phyloP scores from a whole-genome alignment of 495 filamentous ascomycete genomes.

The Ramalina intermedia region DNA sequence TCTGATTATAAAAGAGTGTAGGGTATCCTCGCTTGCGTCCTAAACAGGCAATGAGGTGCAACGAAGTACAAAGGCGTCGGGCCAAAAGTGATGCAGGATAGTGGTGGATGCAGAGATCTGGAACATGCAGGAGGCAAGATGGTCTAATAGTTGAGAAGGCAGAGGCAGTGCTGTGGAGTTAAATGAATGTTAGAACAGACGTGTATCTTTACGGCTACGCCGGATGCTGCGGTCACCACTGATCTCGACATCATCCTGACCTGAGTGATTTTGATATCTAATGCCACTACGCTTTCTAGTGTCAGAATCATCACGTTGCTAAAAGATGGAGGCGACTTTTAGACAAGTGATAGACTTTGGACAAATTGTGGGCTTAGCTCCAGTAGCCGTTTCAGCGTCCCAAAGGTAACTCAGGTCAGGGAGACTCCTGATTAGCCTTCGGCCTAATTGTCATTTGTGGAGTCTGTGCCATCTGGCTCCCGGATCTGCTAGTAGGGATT shows the following conservation, averaged over 20 bases:
- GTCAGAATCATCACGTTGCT: background rate
- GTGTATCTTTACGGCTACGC: constrained; percentile 6
- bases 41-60: background rate
- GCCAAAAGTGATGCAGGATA: background rate
- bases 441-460: background rate
- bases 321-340: background rate
- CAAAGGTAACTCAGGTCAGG: too few species aligned
- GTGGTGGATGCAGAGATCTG: background rate
- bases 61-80: constrained; percentile 1
- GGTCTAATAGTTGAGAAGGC: background rate
- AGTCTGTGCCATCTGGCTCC: background rate
- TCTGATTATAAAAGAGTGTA: background rate
- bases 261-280: constrained; percentile 4
- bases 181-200: constrained; percentile 3
- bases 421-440: too few species aligned
- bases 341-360: constrained; percentile 1
- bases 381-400: constrained; percentile 9
- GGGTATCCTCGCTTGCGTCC: background rate
- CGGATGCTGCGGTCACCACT: constrained; percentile 16
- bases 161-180: constrained; percentile 12
- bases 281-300: too few species aligned
- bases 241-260: constrained; percentile 10
- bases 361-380: constrained; percentile 6
- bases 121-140: constrained; percentile 2
- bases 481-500: background rate